Conservation (phyloP, 257 asterid genomes). For the Phtheirospermum japonicum region DNA sequence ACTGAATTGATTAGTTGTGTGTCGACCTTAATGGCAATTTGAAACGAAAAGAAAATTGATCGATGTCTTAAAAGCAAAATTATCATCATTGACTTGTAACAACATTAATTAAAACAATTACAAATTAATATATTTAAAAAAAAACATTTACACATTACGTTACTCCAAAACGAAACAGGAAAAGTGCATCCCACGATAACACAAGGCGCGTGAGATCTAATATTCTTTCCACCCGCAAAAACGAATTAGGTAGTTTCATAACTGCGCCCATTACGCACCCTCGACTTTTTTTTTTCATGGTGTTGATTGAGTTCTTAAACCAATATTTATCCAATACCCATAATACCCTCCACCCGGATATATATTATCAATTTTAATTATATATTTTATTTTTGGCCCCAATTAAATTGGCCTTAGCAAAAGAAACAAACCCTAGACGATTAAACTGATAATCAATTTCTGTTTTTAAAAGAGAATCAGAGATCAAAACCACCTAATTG, state of each 20-base stretch:
- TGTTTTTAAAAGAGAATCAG: constrained; percentile 23
- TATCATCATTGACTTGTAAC: no score
- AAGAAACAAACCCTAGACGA: constrained; percentile 61
- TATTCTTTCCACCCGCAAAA: neutral
- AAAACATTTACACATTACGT: neutral
- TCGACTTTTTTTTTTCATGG: constrained; percentile 31
- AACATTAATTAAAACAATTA: neutral
- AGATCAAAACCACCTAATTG: constrained; percentile 33
- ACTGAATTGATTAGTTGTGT: no score
- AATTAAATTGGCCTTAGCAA: constrained; percentile 31
- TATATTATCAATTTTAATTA: constrained; percentile 24
- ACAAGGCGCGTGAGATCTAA: constrained; percentile 31
- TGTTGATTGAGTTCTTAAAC: constrained; percentile 36
- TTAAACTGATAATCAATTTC: constrained; percentile 26
- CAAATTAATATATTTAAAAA: neutral
- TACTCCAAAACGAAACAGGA: neutral
- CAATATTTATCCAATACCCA: constrained; percentile 31
- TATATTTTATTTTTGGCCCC: constrained; percentile 26
- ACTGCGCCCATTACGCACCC: constrained; percentile 32
- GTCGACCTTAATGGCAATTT: no score
- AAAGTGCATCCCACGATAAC: constrained; percentile 23
- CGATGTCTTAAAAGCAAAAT: no score
- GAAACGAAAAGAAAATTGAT: no score
- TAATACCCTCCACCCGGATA: constrained; percentile 40
- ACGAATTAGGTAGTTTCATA: constrained; percentile 32